Evolutionary conservation across 2,329 filamentous ascomycete species (phyloP), one percentile per base, ranked within the genome.

Genomic region (Colletotrichum liriopes): DNA sequence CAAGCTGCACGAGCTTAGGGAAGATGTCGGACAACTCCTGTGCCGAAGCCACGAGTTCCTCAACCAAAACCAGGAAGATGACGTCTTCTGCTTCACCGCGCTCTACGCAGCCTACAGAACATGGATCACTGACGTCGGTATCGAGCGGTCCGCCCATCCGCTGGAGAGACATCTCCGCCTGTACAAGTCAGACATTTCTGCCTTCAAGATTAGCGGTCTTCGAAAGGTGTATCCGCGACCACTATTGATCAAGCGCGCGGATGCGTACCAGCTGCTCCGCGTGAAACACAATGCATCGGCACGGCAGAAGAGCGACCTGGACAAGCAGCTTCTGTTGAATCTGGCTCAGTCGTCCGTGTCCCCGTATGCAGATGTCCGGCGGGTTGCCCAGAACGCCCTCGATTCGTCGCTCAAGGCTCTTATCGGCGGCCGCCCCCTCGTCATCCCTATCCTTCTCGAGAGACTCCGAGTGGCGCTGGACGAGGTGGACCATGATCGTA

Each of bases 61-160:
- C 71, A 92, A 90, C 23, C 85, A 91, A 73, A 92, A 96, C 73
- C 95, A 98, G 79, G 94, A 98, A 80, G 96, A 99, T 78, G 96
- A 99, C 79, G 96, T 99, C 0, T 91, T 93, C 20, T 98, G 95
- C 82, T 99, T 99, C 83, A 98, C 95, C 32, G 91, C 95, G 0
- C 84, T 99, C 2, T 99, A 98, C 82, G 93, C 93, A 29, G 94
- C 96, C 1, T 99, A 98, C 81, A 89, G 94, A 54, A 96, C 94
- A 11, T 99, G 95, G 95, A 98, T 99, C 77, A 95, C 97, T 1
- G 96, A 99, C 78, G 95, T 99, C 51, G 96, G 97, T 23, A 97
- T 98, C 72, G 96, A 99, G 83, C 90, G 96, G 72, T 98, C 96
- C 23, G 96, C 96, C 0, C 96, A 98, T 80, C 94, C 97, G 2